Evolutionary conservation across 1,284 basidiomycete species (phyloP).

Genomic region (Trichosporon coremiiforme): DNA sequence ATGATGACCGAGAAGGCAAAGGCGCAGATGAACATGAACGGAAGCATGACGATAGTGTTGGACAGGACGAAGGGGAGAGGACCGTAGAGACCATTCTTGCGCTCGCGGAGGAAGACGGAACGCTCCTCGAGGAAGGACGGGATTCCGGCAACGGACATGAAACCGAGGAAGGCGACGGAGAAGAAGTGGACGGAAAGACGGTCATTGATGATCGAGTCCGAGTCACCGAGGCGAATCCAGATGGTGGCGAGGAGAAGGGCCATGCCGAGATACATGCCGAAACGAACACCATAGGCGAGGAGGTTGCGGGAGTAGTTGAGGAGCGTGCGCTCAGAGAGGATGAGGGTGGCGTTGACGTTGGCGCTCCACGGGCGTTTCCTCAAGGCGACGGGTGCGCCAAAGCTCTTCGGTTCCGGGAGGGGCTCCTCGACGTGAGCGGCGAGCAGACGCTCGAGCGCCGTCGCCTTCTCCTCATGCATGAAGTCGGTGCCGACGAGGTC

Average conservation of each 20-base stretch:
- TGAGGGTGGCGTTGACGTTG: conserved; percentile 19
- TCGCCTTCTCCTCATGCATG: conserved; percentile 22
- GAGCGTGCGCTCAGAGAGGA: conserved; percentile 29
- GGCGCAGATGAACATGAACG: conserved; percentile 53
- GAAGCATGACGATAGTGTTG: conserved; percentile 52
- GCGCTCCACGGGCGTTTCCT: conserved; percentile 7
- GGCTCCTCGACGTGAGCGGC: conserved; percentile 12
- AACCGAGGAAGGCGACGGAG: conserved; percentile 65
- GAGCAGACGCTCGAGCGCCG: conserved; percentile 19
- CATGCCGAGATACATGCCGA: conserved; percentile 66
- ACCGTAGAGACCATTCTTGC: conserved; percentile 43
- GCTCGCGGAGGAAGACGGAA: conserved; percentile 53
- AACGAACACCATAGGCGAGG: conserved; percentile 65
- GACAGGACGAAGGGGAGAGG: conserved; percentile 43
- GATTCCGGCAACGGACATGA: conserved; percentile 57
- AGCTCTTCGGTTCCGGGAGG: conserved; percentile 3
- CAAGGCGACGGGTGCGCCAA: conserved; percentile 10
- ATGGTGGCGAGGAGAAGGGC: conserved; percentile 64
- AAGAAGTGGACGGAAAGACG: conserved; percentile 58
- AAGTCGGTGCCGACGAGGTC: conserved; percentile 45
- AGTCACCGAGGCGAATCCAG: conserved; percentile 62
- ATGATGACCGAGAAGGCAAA: conserved; percentile 41
- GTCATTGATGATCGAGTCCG: conserved; percentile 51
- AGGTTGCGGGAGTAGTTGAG: conserved; percentile 54
- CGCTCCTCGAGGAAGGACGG: conserved; percentile 56